Evolutionary conservation across 768 basidiomycete genomes (phyloP).

Genomic region (Trametes maxima): DNA sequence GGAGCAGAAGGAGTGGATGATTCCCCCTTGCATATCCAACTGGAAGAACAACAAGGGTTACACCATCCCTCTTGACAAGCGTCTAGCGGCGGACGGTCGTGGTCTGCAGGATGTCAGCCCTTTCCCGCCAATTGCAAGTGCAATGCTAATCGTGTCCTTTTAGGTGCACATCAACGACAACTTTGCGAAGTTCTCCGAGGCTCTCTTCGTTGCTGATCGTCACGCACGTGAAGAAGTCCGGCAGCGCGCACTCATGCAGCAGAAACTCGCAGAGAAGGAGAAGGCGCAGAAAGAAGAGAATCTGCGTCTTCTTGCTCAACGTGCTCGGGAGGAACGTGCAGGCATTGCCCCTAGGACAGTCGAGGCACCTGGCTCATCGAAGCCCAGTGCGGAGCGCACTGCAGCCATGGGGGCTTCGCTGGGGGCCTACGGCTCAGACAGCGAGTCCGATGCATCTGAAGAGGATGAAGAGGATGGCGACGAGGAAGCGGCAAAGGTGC

Average conservation of each 20-base stretch:
- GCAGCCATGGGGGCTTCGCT: conserved; percentile 75
- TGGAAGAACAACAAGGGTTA: conserved; percentile 99
- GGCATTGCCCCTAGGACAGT: conserved; percentile 55
- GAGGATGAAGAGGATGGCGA: conserved; percentile 82
- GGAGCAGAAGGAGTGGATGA: conserved; percentile 99
- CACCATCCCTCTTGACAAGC: conserved; percentile 97
- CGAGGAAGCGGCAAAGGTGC: conserved; percentile 81
- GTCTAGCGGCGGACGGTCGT: conserved; percentile 96
- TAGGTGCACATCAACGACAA: conserved; percentile 99
- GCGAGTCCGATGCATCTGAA: conserved; percentile 53
- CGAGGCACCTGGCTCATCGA: conserved; percentile 37
- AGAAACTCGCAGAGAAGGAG: conserved; percentile 95
- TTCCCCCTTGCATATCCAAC: conserved; percentile 98
- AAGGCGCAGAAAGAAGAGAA: conserved; percentile 97
- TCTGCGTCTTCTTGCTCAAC: conserved; percentile 89
- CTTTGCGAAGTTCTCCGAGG: conserved; percentile 98
- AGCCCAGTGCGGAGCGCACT: conserved; percentile 66
- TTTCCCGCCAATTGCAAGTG: not conserved
- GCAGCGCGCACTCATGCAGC: conserved; percentile 96
- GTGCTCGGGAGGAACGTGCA: conserved; percentile 91
- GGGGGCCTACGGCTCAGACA: conserved; percentile 85
- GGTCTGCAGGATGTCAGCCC: conserved; percentile 91
- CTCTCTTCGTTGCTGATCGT: conserved; percentile 92
- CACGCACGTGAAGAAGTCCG: conserved; percentile 98
- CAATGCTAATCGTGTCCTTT: not conserved